phyloP scores from a whole-genome alignment of 169 alveolate species.

The Plasmodium reichenowi region DNA sequence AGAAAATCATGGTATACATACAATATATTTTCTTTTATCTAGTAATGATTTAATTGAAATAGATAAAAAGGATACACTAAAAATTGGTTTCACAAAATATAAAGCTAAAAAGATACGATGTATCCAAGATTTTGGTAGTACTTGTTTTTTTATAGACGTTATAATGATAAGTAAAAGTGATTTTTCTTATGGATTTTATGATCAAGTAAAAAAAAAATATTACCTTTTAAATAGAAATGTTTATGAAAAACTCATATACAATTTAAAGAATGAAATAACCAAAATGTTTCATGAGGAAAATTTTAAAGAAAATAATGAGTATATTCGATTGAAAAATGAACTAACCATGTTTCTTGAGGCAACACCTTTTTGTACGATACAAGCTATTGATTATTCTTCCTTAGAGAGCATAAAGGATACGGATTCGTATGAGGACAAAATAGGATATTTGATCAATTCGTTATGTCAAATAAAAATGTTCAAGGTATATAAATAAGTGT shows the following conservation, averaged over 20 bases:
- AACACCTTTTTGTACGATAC: slow-evolving; percentile 52
- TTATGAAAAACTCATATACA: slow-evolving; percentile 54
- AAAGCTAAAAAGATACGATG: slow-evolving; percentile 46
- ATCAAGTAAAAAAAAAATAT: slow-evolving; percentile 18
- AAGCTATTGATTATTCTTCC: slow-evolving; percentile 65
- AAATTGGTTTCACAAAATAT: slow-evolving; percentile 68
- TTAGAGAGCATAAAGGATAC: slow-evolving; percentile 38
- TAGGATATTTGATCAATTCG: slow-evolving; percentile 55
- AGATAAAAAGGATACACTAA: slow-evolving; percentile 30
- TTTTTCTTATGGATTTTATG: slow-evolving; percentile 72
- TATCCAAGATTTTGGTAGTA: slow-evolving; percentile 51
- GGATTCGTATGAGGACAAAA: slow-evolving; percentile 14
- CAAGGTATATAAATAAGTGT: slow-evolving; percentile 16
- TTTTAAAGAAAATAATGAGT: slow-evolving; percentile 33
- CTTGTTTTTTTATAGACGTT: slow-evolving; percentile 60
- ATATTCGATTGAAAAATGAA: slow-evolving; percentile 45
- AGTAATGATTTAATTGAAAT: slow-evolving; percentile 58
- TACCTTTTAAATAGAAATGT: slow-evolving; percentile 33
- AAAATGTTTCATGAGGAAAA: slow-evolving; percentile 44
- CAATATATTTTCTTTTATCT: slow-evolving; percentile 16
- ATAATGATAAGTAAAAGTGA: slow-evolving; percentile 75
- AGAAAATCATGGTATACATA: background rate
- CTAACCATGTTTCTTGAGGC: slow-evolving; percentile 60
- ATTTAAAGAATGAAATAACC: slow-evolving; percentile 54
- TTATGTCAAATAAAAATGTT: slow-evolving; percentile 45